Percentiles rank a stretch among this genome's conserved stretches.
These are phyloP conservation scores for Chaetomiaceae sp. DNA, from an alignment of 2,329 filamentous ascomycete species.

Conservation along the genomic window DNA sequence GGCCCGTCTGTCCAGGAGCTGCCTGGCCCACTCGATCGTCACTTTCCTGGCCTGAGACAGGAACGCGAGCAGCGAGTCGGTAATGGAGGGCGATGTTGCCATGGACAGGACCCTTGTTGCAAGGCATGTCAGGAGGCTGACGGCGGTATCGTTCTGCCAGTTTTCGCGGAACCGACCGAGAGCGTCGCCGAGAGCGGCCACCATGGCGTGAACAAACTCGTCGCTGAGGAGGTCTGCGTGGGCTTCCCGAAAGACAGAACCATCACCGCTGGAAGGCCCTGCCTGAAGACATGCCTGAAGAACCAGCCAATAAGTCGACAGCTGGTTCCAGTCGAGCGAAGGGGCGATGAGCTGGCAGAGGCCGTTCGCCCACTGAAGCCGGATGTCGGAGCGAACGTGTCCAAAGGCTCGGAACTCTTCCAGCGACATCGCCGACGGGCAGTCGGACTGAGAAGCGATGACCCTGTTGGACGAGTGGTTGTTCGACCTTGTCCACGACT, in stretches of 20 bases:
- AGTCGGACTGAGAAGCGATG: conserved; percentile 45
- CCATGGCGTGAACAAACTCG: conserved; percentile 33
- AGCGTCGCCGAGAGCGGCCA: conserved; percentile 31
- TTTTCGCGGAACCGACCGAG: conserved; percentile 41
- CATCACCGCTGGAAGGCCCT: conserved; percentile 31
- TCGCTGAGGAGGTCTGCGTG: conserved; percentile 33
- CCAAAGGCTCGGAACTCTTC: conserved; percentile 53
- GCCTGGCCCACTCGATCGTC: conserved; percentile 37
- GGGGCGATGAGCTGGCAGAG: conserved; percentile 45
- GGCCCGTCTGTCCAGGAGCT: conserved; percentile 31
- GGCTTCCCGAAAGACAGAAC: conserved; percentile 27
- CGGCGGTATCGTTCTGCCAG: conserved; percentile 44
- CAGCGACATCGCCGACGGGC: conserved; percentile 44
- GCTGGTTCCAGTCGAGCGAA: conserved; percentile 46
- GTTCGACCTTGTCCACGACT: conserved; percentile 11
- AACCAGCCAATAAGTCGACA: conserved; percentile 44
- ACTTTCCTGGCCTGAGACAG: conserved; percentile 33
- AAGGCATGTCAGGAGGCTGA: conserved; percentile 39
- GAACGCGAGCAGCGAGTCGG: conserved; percentile 28
- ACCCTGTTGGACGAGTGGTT: conserved; percentile 43
- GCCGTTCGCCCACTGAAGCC: conserved; percentile 54
- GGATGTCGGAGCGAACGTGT: conserved; percentile 42
- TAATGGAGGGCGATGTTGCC: conserved; percentile 24
- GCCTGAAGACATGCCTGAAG: conserved; percentile 47
- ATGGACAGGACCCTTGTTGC: conserved; percentile 42